A percentile compares a stretch with the other conserved stretches of the same genome.
phyloP scores from a whole-genome alignment of 176 grass and related monocot species.

The Canna indica region DNA sequence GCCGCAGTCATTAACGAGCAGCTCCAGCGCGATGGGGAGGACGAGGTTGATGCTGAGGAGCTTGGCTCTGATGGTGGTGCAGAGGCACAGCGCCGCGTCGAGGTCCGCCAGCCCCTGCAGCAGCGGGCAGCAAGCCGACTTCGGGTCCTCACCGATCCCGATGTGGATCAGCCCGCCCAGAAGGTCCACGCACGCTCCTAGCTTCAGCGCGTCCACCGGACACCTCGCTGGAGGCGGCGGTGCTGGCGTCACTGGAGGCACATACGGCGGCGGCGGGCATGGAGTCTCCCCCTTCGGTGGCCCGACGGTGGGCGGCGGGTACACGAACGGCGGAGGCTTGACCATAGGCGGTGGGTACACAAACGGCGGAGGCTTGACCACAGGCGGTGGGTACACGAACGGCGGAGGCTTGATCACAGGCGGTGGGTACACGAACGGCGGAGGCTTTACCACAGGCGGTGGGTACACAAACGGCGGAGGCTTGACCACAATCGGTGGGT shows the following conservation, averaged over 20 bases:
- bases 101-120: slow-evolving; percentile 1
- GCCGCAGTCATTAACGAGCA: slow-evolving; percentile 2
- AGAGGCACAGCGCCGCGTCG: slow-evolving; percentile 17
- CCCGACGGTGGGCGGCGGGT: neutral
- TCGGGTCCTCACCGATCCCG: neutral
- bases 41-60: slow-evolving; percentile 1
- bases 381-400: neutral
- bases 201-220: slow-evolving; percentile 15
- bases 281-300: neutral
- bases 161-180: neutral
- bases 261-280: neutral
- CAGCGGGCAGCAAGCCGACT: slow-evolving; percentile 1
- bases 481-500: neutral
- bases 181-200: slow-evolving; percentile 6
- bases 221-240: neutral
- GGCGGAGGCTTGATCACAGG: neutral
- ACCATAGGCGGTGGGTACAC: neutral
- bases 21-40: slow-evolving; percentile 3
- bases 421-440: neutral
- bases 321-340: neutral
- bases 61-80: slow-evolving; percentile 10
- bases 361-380: neutral
- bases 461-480: neutral
- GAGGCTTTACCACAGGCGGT: neutral
- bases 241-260: neutral